These are phyloP conservation scores for Linum tenue DNA, from an alignment of 345 rosid genomes.

Conservation along the genomic window DNA sequence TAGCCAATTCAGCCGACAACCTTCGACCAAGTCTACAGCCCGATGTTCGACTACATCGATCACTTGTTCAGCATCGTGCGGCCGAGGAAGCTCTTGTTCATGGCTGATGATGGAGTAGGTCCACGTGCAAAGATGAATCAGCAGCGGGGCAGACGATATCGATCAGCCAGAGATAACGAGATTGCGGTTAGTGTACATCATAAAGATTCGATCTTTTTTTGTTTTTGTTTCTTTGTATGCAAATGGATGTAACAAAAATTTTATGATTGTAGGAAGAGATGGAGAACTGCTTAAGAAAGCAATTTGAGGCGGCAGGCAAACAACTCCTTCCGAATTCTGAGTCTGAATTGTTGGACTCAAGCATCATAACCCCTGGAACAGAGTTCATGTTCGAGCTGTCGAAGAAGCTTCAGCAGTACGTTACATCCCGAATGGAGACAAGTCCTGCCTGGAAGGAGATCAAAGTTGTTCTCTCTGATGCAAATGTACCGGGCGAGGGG, in stretches of 20 bases:
- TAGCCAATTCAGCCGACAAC: constrained; percentile 17
- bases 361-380: constrained; percentile 24
- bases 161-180: constrained; percentile 9
- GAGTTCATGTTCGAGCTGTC: constrained; percentile 17
- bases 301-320: constrained; percentile 22
- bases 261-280: constrained; percentile 12
- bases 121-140: constrained; percentile 31
- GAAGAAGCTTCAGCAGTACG: constrained; percentile 14
- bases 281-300: constrained; percentile 11
- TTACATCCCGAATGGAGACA: constrained; percentile 1
- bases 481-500: constrained; percentile 32
- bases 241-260: background rate
- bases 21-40: constrained; percentile 14
- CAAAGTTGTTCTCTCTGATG: constrained; percentile 25
- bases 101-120: constrained; percentile 30
- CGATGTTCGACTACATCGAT: constrained; percentile 18
- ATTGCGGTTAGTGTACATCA: constrained; percentile 13
- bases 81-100: constrained; percentile 19
- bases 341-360: constrained; percentile 14
- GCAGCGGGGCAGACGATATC: constrained; percentile 15
- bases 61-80: constrained; percentile 18
- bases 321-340: constrained; percentile 14
- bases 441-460: constrained; percentile 20
- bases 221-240: background rate
- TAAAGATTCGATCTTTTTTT: background rate